Evolutionary conservation across 768 basidiomycete genomes (phyloP), one percentile per base, ranked within the genome.

Genomic region (Mycena chlorophos): DNA sequence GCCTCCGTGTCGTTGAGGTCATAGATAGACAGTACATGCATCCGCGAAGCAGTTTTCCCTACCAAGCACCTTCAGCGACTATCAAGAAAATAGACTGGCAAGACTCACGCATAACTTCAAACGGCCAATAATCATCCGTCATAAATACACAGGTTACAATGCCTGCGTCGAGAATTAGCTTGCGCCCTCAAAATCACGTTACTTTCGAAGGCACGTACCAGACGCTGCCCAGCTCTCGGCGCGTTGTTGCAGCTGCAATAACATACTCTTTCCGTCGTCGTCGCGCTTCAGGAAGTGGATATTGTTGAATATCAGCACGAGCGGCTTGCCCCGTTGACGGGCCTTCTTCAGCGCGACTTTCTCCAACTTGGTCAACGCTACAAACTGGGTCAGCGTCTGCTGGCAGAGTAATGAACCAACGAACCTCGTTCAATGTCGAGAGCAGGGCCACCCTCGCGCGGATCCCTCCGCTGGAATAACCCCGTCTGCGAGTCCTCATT

Each of bases 61-160:
- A 65, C 61, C 56, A 29, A 64, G 50, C 45, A 29, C 31, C n/a
- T 37, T 42, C 47, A 20, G 17, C 27, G 43, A 57, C 51, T 34
- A 40, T 23, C 37, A 42, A 45, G 19, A 51, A 46, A 22, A 47
- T 14, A 52, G 1, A 65, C 19, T 17, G 71, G 54, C 46, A 38
- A 45, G 5, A 75, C 81, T 52, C 69, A 84, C 85, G 78, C 78
- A 90, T 79, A 3, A 81, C 71, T 57, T 83, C 73, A 69, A 86
- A 90, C 0, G 87, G 87, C 86, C 89, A 94, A 68, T 88, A 91
- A 66, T 94, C 91, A 64, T 94, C 93, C 85, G 84, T 83, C 71
- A 75, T 86, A 68, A 94, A 91, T 1, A 94, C 85, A 68, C 91
- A 77, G 5, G 89, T 93, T 55, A 88, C 68, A 49, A 90, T 87